Evolutionary conservation across 2,329 filamentous ascomycete genomes (phyloP).

Genomic region (Colletotrichum ledebouriae): DNA sequence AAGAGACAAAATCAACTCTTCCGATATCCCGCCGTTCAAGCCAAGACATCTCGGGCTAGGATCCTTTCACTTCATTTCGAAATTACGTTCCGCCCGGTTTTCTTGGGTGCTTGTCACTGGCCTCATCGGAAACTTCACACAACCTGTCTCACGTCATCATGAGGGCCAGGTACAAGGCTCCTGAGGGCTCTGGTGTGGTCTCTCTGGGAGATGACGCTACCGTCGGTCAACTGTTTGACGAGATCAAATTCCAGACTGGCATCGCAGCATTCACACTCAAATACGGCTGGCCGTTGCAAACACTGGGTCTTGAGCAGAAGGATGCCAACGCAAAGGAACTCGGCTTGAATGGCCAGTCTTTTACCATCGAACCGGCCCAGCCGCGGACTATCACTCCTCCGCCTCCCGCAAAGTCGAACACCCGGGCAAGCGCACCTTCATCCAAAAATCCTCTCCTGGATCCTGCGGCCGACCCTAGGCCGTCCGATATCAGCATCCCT

Average conservation of each 20-base stretch:
- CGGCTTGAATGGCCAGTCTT: constrained; percentile 63
- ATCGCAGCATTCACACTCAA: constrained; percentile 80
- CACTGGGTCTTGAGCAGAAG: constrained; percentile 71
- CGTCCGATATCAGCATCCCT: constrained; percentile 53
- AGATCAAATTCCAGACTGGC: constrained; percentile 74
- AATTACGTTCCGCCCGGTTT: too few relatives aligned
- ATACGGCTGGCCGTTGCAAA: constrained; percentile 84
- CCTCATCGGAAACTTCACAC: not conserved
- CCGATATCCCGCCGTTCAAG: constrained; percentile 26
- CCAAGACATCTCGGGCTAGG: constrained; percentile 22
- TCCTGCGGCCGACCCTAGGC: constrained; percentile 18
- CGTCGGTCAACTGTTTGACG: constrained; percentile 70
- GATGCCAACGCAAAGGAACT: constrained; percentile 62
- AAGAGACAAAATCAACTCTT: constrained; percentile 26
- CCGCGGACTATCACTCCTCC: constrained; percentile 34
- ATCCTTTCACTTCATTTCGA: not conserved
- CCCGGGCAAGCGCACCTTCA: constrained; percentile 23
- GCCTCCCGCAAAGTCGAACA: constrained; percentile 18
- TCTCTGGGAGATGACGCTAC: constrained; percentile 77
- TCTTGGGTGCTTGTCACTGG: not conserved
- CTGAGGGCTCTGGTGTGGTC: constrained; percentile 78
- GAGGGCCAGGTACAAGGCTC: constrained; percentile 81
- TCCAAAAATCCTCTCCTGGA: constrained; percentile 16
- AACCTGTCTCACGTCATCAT: constrained; percentile 60
- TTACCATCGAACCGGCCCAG: constrained; percentile 60